Conservation (phyloP, 108 stramenopile genomes). For the Pseudonitzschia multistriata region DNA sequence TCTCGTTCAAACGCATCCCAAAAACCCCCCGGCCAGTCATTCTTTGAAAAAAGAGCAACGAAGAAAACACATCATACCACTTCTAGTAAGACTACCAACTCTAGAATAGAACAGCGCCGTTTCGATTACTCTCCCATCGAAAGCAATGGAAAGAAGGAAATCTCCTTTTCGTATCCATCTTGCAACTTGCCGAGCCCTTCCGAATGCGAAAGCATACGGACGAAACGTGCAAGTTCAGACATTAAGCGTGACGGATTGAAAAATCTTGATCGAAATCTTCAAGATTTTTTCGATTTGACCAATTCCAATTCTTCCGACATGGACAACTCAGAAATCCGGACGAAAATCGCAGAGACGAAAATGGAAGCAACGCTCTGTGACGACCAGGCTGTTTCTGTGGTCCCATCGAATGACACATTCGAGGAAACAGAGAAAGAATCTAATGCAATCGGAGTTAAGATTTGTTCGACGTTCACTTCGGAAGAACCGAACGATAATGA, state of each 20-base stretch:
- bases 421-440: not conserved
- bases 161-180: not conserved
- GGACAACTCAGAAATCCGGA: not conserved
- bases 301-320: not conserved
- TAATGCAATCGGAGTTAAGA: not conserved
- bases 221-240: not conserved
- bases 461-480: not conserved
- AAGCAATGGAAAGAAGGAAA: not conserved
- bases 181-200: not conserved
- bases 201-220: not conserved
- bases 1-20: not conserved
- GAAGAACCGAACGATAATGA: not conserved
- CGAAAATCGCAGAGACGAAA: not conserved
- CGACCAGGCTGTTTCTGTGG: not conserved
- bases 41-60: not conserved
- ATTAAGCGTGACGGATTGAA: not conserved
- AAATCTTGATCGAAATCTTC: constrained; percentile 1
- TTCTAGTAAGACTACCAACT: not conserved
- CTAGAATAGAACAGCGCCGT: not conserved
- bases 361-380: not conserved
- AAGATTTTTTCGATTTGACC: constrained; percentile 7
- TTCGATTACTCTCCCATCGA: not conserved
- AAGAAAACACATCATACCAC: not conserved
- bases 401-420: not conserved
- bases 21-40: not conserved